A percentile compares a stretch with the other conserved stretches of the same genome.
These are phyloP conservation scores for Loxodes magnus DNA, from an alignment of 73 alveolate genomes.

Conservation along the genomic window DNA sequence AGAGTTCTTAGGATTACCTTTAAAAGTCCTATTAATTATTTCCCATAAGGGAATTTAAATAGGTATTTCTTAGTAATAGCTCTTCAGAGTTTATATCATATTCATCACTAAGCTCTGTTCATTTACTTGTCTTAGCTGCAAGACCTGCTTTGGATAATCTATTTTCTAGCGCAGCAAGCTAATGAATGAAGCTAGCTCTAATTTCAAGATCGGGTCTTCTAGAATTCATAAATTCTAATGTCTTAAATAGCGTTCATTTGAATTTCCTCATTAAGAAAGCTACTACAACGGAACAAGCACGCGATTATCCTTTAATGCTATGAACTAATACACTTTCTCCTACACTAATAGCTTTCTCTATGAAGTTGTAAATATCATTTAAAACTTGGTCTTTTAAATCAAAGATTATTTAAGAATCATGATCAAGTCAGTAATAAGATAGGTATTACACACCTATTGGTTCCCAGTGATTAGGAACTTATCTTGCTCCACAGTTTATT, in stretches of 20 bases:
- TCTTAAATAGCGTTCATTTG: conserved; percentile 64
- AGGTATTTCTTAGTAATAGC: conserved; percentile 70
- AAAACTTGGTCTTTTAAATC: conserved; percentile 85
- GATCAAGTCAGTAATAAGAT: conserved; percentile 83
- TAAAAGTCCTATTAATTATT: conserved; percentile 58
- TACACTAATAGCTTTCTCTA: conserved; percentile 80
- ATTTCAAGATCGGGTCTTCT: conserved; percentile 78
- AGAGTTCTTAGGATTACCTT: neutral
- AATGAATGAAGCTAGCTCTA: conserved; percentile 47
- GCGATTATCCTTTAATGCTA: conserved; percentile 90
- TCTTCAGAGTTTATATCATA: conserved; percentile 57
- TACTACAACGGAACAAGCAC: conserved; percentile 87
- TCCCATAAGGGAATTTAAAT: conserved; percentile 75
- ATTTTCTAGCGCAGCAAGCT: conserved; percentile 63
- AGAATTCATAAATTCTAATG: conserved; percentile 65
- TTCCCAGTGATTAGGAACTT: conserved; percentile 86
- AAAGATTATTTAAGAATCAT: conserved; percentile 67
- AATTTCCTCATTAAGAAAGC: conserved; percentile 87
- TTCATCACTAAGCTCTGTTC: conserved; percentile 83
- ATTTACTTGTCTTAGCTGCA: conserved; percentile 52
- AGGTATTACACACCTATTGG: conserved; percentile 84
- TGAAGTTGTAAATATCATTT: conserved; percentile 77
- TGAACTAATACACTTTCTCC: conserved; percentile 96
- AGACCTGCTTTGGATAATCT: conserved; percentile 36
- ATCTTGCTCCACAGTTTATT: conserved; percentile 74